phyloP scores from a whole-genome alignment of 2,329 filamentous ascomycete species.

The Beauveria asiatica region DNA sequence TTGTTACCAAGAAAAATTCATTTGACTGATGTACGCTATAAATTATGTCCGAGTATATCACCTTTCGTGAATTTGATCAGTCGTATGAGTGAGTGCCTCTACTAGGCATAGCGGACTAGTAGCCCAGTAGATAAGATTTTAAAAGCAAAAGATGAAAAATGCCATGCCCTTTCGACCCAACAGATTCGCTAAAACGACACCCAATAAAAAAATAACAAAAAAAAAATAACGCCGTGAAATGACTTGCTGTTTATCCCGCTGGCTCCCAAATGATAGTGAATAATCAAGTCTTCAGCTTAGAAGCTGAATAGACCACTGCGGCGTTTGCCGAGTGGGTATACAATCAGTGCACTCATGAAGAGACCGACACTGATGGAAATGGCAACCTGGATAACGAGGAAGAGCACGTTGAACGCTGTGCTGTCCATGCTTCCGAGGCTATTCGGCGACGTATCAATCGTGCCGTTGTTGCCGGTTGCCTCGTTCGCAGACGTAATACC shows the following conservation, averaged over 20 bases:
- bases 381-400: constrained; percentile 52
- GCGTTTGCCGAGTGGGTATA: constrained; percentile 49
- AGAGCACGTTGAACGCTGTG: constrained; percentile 44
- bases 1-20: not conserved
- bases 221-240: not conserved
- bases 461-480: constrained; percentile 35
- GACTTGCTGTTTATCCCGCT: not conserved
- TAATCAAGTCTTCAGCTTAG: constrained; percentile 18
- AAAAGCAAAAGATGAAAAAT: not conserved
- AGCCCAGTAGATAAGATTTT: too few relatives aligned
- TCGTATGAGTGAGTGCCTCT: not conserved
- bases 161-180: not conserved
- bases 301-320: constrained; percentile 50
- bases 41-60: not conserved
- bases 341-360: constrained; percentile 45
- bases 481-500: constrained; percentile 49
- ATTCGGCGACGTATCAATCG: constrained; percentile 16
- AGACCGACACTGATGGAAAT: constrained; percentile 55
- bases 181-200: not conserved
- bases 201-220: not conserved
- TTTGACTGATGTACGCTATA: not conserved
- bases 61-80: not conserved
- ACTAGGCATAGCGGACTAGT: not conserved
- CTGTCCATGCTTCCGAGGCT: constrained; percentile 27
- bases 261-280: not conserved